Evolutionary conservation across 1,284 basidiomycete species (phyloP), one percentile per base, ranked within the genome.

Genomic region (Ustilago trichophora): DNA sequence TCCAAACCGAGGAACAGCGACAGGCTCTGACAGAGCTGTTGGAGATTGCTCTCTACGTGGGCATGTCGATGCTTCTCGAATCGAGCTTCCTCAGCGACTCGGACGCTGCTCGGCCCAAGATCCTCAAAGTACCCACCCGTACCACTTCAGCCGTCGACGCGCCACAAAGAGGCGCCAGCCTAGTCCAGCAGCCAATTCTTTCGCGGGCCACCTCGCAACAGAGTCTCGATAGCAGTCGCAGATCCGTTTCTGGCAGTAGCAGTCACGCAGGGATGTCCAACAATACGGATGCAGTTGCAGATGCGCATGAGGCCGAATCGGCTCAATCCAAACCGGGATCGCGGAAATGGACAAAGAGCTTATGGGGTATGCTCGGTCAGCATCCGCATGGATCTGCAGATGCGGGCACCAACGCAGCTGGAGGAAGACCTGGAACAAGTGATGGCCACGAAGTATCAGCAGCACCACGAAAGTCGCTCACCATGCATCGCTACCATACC

Each of bases 51-150:
- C 44, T 75, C 12, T 76, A 71, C 31, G 69, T 64, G 11, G 75
- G 72, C 13, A 64, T 56, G 50, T 69, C 75, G 32, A 77, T 77
- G 75, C 40, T 75, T n/a, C 60, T 77, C 36, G 73, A 77, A 48
- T 48, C 65, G 13, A 69, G 66, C 45, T 68, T 77, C 37, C 50
- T 77, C 18, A 42, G 35, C 46, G 72, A 77, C 42, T 69, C 59
- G 11, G 70, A 73, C 13, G 67, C 67, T 11, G 67, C 55, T 25
- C 60, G 67, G 15, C 67, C 67, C 18, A 70, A 60, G 43, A 22
- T 42, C 13, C 44, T 60, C 27, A 59, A 56, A 32, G 56, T 64
- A 13, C 67, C 67, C 21, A 27, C 45, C 12, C 56, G 60, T 18
- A 56, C 60, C 16, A 55, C 60, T 21, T 70, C 60, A 13, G 31